Evolutionary conservation across 306 rosid species (phyloP).

Genomic region (Styphnolobium japonicum): DNA sequence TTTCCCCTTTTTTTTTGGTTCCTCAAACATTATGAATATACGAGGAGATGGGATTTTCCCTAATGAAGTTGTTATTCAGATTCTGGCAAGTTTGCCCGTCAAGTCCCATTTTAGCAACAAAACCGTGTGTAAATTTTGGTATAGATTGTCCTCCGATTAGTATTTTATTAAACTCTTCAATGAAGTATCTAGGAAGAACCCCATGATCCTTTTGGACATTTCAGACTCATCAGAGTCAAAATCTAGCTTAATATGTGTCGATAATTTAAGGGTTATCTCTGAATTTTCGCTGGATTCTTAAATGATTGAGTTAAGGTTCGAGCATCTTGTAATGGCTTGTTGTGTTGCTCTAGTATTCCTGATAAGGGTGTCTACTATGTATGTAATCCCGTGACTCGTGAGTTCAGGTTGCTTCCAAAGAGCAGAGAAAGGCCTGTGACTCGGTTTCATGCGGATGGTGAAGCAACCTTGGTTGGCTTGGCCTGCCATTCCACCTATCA

Average conservation of each 20-base stretch:
- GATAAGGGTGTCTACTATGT: slow-evolving; percentile 80
- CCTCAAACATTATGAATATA: slow-evolving; percentile 49
- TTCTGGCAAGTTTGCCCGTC: slow-evolving; percentile 73
- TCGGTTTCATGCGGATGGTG: slow-evolving; percentile 73
- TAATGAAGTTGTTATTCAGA: slow-evolving; percentile 76
- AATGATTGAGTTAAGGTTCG: slow-evolving; percentile 74
- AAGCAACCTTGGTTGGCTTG: slow-evolving; percentile 76
- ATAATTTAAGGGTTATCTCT: slow-evolving; percentile 63
- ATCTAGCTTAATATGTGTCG: slow-evolving; percentile 73
- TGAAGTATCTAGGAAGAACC: slow-evolving; percentile 59
- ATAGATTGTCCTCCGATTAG: slow-evolving; percentile 54
- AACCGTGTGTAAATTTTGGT: slow-evolving; percentile 70
- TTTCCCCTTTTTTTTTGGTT: not conserved
- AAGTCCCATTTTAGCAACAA: slow-evolving; percentile 62
- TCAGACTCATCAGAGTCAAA: slow-evolving; percentile 59
- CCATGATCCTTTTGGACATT: slow-evolving; percentile 68
- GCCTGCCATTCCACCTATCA: slow-evolving; percentile 47
- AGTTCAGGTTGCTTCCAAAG: slow-evolving; percentile 75
- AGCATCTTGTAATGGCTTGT: slow-evolving; percentile 82
- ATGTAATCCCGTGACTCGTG: slow-evolving; percentile 78
- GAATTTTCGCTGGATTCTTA: slow-evolving; percentile 63
- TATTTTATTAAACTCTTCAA: slow-evolving; percentile 62
- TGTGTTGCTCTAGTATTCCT: slow-evolving; percentile 86
- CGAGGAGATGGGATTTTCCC: slow-evolving; percentile 57
- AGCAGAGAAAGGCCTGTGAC: slow-evolving; percentile 80